These are phyloP conservation scores for Mortierella sp. DNA, from an alignment of 371 early-diverging fungal species.

Conservation along the genomic window DNA sequence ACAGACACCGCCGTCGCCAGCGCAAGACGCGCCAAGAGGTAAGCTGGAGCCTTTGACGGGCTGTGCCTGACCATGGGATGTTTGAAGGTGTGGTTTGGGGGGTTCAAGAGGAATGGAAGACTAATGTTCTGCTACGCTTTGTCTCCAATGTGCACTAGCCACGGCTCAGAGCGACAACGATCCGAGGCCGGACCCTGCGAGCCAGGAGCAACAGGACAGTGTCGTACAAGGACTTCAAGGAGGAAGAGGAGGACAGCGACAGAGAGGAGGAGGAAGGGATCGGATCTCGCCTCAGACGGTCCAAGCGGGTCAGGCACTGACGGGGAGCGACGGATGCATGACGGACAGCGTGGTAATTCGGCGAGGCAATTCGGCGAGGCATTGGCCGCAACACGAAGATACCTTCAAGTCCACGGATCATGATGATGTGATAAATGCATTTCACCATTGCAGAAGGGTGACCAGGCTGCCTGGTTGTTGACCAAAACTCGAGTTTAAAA, in stretches of 20 bases:
- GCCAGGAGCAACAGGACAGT: constrained; percentile 19
- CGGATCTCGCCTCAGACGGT: constrained; percentile 21
- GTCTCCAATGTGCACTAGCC: constrained; percentile 2
- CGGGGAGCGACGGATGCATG: not conserved
- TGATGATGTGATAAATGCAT: too few relatives aligned
- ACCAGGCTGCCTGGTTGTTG: too few relatives aligned
- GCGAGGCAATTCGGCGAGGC: too few relatives aligned
- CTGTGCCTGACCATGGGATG: too few relatives aligned
- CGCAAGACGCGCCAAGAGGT: constrained; percentile 40
- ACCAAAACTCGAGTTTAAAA: too few relatives aligned
- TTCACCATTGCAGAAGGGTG: too few relatives aligned
- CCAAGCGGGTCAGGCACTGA: constrained; percentile 37
- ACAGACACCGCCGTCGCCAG: constrained; percentile 23
- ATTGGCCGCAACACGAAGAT: too few relatives aligned
- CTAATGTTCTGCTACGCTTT: not conserved
- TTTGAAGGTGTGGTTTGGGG: too few relatives aligned
- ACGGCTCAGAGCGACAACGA: constrained; percentile 8
- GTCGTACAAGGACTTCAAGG: constrained; percentile 21
- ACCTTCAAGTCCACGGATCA: too few relatives aligned
- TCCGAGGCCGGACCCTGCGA: constrained; percentile 25
- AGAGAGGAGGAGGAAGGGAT: constrained; percentile 8
- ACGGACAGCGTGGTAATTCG: too few relatives aligned
- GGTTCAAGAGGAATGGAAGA: not conserved
- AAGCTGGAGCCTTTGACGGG: not conserved
- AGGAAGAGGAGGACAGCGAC: constrained; percentile 1